Percentiles rank a stretch among this genome's conserved stretches.
Conservation (phyloP, 1,284 basidiomycete genomes). For the Athelia sp. region DNA sequence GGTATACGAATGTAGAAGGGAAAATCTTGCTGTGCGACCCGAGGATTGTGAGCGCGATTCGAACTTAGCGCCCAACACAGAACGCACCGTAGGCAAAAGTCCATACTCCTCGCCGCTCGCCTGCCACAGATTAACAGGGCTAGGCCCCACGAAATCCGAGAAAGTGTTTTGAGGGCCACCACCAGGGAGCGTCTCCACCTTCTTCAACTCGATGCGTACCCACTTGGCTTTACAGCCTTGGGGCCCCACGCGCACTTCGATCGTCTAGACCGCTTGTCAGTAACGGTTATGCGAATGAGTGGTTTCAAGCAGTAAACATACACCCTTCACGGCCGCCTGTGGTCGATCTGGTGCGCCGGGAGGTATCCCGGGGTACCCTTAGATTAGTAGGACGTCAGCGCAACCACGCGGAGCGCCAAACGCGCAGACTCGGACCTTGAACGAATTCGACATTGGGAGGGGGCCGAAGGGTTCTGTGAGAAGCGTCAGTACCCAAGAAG, state of each 20-base stretch:
- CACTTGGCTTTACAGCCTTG: constrained; percentile 85
- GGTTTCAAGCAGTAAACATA: constrained; percentile 44
- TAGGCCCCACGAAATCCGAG: constrained; percentile 67
- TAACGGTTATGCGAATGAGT: constrained; percentile 2
- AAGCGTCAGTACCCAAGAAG: constrained; percentile 3
- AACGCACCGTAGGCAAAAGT: constrained; percentile 58
- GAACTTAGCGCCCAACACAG: neutral
- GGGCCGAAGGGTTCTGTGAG: constrained; percentile 61
- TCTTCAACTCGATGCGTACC: constrained; percentile 83
- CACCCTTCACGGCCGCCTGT: constrained; percentile 76
- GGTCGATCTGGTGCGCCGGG: constrained; percentile 64
- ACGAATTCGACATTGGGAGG: constrained; percentile 83
- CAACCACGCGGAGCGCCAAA: constrained; percentile 3
- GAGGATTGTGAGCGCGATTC: constrained; percentile 2
- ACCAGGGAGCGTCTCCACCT: constrained; percentile 77
- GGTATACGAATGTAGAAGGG: constrained; percentile 84
- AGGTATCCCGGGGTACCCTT: constrained; percentile 80
- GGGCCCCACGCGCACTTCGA: constrained; percentile 72
- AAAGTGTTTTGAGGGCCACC: constrained; percentile 66
- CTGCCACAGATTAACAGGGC: constrained; percentile 68
- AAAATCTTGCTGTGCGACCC: constrained; percentile 60
- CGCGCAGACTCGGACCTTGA: constrained; percentile 43
- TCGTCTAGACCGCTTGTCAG: constrained; percentile 43
- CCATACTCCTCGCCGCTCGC: constrained; percentile 65
- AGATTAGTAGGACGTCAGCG: constrained; percentile 9